These are phyloP conservation scores for Dacryopinax spathularia DNA, from an alignment of 768 basidiomycete genomes.

Conservation along the genomic window DNA sequence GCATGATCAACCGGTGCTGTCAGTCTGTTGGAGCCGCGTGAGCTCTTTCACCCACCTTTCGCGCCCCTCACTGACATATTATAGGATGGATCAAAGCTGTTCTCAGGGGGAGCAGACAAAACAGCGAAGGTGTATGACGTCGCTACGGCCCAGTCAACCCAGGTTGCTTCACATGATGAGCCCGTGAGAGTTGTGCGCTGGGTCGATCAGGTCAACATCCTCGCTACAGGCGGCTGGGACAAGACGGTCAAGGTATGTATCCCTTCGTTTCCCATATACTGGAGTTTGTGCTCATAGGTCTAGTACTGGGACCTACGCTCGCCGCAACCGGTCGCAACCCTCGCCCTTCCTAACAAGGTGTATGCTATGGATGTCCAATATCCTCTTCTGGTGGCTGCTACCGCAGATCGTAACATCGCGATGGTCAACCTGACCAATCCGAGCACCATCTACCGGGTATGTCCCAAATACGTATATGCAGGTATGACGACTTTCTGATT, in stretches of 20 bases:
- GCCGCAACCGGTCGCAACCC: constrained; percentile 21
- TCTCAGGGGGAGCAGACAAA: constrained; percentile 32
- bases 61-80: not conserved
- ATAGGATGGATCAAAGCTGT: constrained; percentile 26
- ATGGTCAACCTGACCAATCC: constrained; percentile 27
- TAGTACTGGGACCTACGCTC: constrained; percentile 30
- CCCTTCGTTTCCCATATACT: not conserved
- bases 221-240: constrained; percentile 34
- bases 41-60: constrained; percentile 6
- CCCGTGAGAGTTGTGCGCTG: constrained; percentile 21
- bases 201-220: constrained; percentile 12
- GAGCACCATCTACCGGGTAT: constrained; percentile 9
- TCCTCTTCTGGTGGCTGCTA: constrained; percentile 23
- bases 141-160: constrained; percentile 20
- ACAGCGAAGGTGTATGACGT: constrained; percentile 28
- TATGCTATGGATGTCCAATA: constrained; percentile 18
- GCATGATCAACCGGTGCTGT: constrained; percentile 31
- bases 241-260: constrained; percentile 27
- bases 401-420: constrained; percentile 26
- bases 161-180: constrained; percentile 26
- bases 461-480: constrained; percentile 3
- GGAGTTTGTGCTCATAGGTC: not conserved
- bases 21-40: constrained; percentile 28
- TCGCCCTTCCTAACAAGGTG: constrained; percentile 25
- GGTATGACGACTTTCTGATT: not conserved